Evolutionary conservation across 1,284 basidiomycete species (phyloP), one percentile per base, ranked within the genome.

Genomic region (Sanguinoderma infundibulare): DNA sequence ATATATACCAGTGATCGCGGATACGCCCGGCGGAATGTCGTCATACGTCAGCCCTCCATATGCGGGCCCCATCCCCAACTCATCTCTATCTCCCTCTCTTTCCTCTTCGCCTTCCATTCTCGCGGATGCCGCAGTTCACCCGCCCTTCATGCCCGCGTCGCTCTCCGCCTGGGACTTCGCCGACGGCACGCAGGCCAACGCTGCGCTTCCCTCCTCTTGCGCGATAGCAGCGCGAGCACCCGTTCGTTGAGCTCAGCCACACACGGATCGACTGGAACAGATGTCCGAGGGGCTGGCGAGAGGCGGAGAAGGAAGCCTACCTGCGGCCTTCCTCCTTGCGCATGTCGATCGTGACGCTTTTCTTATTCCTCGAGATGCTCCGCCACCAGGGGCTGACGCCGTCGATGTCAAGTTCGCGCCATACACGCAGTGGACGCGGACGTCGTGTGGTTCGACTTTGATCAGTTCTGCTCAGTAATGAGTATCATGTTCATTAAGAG

Each of bases 381-480:
- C 88, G 76, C 74, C 87, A 90, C 89, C 88, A 90, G 0, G 87
- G 87, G 62, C 88, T 88, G 1, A 84, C 83, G 1, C 87, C 87
- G 66, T 90, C 88, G 0, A 83, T 77, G 64, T 90, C 89, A 24
- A 87, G 78, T 65, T 90, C 89, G 57, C 89, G 75, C 87, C 87
- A 90, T 1, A 87, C 83, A 6, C 89, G 84, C n/a, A 90, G 73
- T 5, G 87, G 87, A 63, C 87, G 3, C 89, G 88, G 10, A 72
- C 75, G 5, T 75, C 76, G 1, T 87, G 88, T 0, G 86, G 81
- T 65, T 90, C 88, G 15, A 90, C 76, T 67, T 90, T 90, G 75
- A 90, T 88, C 9, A 90, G 77, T 62, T 90, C 87, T 15, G 88
- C 87, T 15, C 87, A 87, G 64, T 84, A 90, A 71, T 90, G 88